Base-by-base conservation (phyloP, 257 asterid species). In the Fraxinus pennsylvanica region DNA sequence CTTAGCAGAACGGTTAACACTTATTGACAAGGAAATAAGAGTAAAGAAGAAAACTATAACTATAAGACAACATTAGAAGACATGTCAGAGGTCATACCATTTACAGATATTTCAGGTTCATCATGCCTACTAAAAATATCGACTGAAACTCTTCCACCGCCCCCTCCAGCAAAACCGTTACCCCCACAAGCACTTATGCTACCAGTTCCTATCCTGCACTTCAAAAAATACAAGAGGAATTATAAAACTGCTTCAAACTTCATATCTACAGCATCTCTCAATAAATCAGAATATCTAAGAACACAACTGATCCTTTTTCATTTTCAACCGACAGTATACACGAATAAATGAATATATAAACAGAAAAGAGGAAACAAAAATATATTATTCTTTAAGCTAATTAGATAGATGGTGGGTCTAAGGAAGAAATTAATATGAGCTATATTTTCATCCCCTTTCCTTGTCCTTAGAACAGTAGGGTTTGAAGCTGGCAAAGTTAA, bases 111-210 rank as follows among this genome's bases (percentile, higher is more conserved):
- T 79, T 54, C 79, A n/a, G 99, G 99, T 29, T 90, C 97, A 68
- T 96, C 99, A 29, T 96, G 99, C 87, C 97, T 88, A 82, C 99
- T 96, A 82, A 94, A 94, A 80, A 96, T 90, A 85, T 96, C 96
- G 61, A 94, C 89, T 19, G 99, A 87, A 81, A 96, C 84, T 87
- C 99, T 92, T 78, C 99, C 99, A 75, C 96, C 99, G 73, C 99
- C 97, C 50, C 98, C 99, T 66, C 99, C 99, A 79, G 93, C 97
- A 82, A 88, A 93, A 80, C 99, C 98, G 81, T 78, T 85, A 81
- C 98, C 99, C 65, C 99, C 98, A 78, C 93, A 92, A 41, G 99
- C 98, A 84, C 97, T 92, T 73, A 96, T 85, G 22, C 76, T 84
- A 75, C 99, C 99, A 76, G 54, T 81, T 85, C 99, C 99, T 84